These are phyloP conservation scores for Brassica nigra DNA, from an alignment of 345 rosid species.

Conservation along the genomic window DNA sequence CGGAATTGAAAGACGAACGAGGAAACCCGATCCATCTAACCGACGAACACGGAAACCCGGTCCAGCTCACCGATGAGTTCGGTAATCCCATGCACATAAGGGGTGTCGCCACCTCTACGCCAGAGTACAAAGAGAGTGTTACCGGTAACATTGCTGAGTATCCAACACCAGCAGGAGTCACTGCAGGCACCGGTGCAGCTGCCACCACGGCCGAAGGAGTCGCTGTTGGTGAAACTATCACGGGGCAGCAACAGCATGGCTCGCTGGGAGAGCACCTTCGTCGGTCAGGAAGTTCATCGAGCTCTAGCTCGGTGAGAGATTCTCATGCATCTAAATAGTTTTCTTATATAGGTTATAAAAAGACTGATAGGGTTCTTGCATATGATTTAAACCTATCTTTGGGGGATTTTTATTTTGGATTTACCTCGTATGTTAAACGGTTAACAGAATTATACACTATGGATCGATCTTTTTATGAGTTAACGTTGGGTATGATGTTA, in stretches of 20 bases:
- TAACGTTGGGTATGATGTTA: not conserved
- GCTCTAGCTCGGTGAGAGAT: conserved; percentile 60
- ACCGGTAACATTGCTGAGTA: not conserved
- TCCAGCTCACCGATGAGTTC: conserved; percentile 57
- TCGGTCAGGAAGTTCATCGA: conserved; percentile 48
- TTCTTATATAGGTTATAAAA: not conserved
- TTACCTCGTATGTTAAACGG: not conserved
- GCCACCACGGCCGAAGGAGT: not conserved
- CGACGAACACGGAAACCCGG: conserved; percentile 56
- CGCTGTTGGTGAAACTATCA: not conserved
- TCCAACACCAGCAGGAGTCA: conserved; percentile 11
- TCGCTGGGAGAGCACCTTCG: conserved; percentile 42
- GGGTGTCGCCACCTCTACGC: conserved; percentile 53
- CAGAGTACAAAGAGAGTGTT: not conserved
- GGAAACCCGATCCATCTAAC: conserved; percentile 61
- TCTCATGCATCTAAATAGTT: not conserved
- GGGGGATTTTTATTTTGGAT: not conserved
- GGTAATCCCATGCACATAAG: conserved; percentile 63
- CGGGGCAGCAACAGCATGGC: conserved; percentile 33
- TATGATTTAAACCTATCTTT: not conserved
- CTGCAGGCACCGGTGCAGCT: not conserved
- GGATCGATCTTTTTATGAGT: not conserved
- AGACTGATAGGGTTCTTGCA: not conserved
- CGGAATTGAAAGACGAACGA: conserved; percentile 56
- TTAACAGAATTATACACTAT: not conserved